Percentiles rank a stretch among this genome's conserved stretches.
These are phyloP conservation scores for Theileria equi DNA, from an alignment of 169 alveolate species.

Conservation along the genomic window DNA sequence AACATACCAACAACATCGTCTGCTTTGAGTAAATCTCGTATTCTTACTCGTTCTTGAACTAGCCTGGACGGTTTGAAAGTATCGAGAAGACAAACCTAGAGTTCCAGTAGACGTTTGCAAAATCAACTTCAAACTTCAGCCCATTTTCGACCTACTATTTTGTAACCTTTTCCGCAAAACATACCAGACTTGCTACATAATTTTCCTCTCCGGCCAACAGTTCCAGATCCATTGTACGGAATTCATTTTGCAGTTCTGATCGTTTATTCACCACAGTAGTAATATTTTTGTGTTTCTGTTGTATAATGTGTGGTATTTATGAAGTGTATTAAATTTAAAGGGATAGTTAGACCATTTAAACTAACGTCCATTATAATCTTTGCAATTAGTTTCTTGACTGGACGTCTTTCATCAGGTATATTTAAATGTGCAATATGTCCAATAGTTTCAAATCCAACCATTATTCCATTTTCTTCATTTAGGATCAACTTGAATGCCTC, in stretches of 20 bases:
- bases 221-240: slow-evolving; percentile 85
- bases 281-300: slow-evolving; percentile 79
- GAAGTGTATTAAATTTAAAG: neutral
- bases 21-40: slow-evolving; percentile 60
- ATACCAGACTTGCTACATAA: slow-evolving; percentile 74
- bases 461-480: slow-evolving; percentile 71
- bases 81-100: slow-evolving; percentile 63
- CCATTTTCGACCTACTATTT: slow-evolving; percentile 67
- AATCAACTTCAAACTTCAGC: slow-evolving; percentile 67
- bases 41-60: slow-evolving; percentile 71
- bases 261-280: slow-evolving; percentile 83
- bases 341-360: neutral
- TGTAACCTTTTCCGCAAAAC: neutral
- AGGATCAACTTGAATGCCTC: slow-evolving; percentile 66
- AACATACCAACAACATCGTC: slow-evolving; percentile 32
- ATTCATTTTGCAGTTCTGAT: slow-evolving; percentile 76
- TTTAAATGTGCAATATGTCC: slow-evolving; percentile 90
- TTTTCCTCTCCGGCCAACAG: slow-evolving; percentile 84
- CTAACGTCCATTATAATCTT: slow-evolving; percentile 79
- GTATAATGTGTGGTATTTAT: neutral
- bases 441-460: slow-evolving; percentile 82
- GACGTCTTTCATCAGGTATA: slow-evolving; percentile 75
- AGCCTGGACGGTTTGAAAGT: slow-evolving; percentile 64
- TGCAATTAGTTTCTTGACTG: slow-evolving; percentile 79
- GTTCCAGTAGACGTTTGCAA: slow-evolving; percentile 81